Base-by-base conservation (phyloP, 73 alveolate genomes). In the Paramecium bursaria region DNA sequence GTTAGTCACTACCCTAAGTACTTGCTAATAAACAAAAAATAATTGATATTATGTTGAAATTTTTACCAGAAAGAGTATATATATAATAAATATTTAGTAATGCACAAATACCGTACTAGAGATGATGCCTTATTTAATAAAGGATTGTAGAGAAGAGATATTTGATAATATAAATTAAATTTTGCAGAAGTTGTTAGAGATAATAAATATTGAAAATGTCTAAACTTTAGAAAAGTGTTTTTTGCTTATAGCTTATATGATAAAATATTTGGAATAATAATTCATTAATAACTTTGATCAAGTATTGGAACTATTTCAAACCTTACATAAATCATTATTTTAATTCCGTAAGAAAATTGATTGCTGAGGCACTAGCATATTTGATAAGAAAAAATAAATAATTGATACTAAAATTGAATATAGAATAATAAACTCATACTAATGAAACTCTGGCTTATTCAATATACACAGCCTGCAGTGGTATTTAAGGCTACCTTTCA, bases 141-240 rank as follows among this genome's bases (percentile, higher is more conserved):
- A 67, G 44, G 82, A 67, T 67, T 31, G 57, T 0, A 67, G 82
- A 67, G 53, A 67, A 67, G 82, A 67, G 25, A 39, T 67, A 19
- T 67, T 39, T 67, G 60, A 53, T 17, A 21, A 67, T 67, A 21
- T 67, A 42, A 47, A 42, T 13, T 14, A 14, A 67, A 35, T 47
- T 6, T 25, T 67, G 7, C 33, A 14, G 21, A 33, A 67, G 44
- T 21, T 67, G 1, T 21, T 42, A 35, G 19, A 42, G 17, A 10
- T 39, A 21, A 35, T 67, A 1, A 26, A 19, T 39, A 67, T 67
- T 15, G 82, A 67, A 21, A 21, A 67, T 25, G 82, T 67, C 14
- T 35, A 31, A 67, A 53, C 33, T 23, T 42, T 67, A 19, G 82
- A 67, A 19, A 67, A 67, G 82, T 25, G 60, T 21, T 67, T 67